Percentiles rank a stretch among this genome's conserved stretches.
These are phyloP conservation scores for Isabelozyma rhagii DNA, from an alignment of 805 yeast genomes.

Conservation along the genomic window DNA sequence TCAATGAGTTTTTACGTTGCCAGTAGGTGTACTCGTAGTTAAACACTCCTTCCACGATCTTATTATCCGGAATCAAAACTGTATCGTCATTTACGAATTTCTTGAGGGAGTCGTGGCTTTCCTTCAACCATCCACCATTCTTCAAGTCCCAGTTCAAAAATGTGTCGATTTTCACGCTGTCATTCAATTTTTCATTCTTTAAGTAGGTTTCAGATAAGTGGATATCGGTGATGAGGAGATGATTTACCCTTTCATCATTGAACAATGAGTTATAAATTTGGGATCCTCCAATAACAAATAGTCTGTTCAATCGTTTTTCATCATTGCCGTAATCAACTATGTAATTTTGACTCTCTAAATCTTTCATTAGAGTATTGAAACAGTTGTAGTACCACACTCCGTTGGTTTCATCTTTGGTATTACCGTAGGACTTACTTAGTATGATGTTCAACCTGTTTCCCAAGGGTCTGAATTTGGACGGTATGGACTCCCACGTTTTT, in stretches of 20 bases:
- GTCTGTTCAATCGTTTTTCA: constrained; percentile 41
- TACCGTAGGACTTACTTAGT: constrained; percentile 49
- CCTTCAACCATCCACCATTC: constrained; percentile 32
- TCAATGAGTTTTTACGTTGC: constrained; percentile 21
- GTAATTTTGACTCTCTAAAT: neutral
- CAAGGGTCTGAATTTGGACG: constrained; percentile 77
- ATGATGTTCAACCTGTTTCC: constrained; percentile 73
- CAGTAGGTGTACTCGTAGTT: constrained; percentile 62
- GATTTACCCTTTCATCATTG: constrained; percentile 41
- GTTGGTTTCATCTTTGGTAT: constrained; percentile 16
- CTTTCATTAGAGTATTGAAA: constrained; percentile 23
- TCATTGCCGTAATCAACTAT: constrained; percentile 7
- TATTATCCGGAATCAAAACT: constrained; percentile 17
- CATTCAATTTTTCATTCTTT: constrained; percentile 7
- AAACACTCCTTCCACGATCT: constrained; percentile 41
- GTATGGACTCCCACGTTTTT: constrained; percentile 94
- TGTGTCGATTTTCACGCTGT: constrained; percentile 63
- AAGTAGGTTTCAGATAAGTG: constrained; percentile 10
- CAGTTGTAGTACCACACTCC: constrained; percentile 25
- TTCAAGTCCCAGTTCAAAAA: constrained; percentile 43
- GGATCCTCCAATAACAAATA: constrained; percentile 91
- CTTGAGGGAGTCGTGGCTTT: constrained; percentile 30
- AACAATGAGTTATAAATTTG: constrained; percentile 69
- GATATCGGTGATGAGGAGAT: constrained; percentile 71
- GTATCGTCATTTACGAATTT: constrained; percentile 29